Conservation (phyloP, 2,329 filamentous ascomycete species). For the Fusarium lateritium region DNA sequence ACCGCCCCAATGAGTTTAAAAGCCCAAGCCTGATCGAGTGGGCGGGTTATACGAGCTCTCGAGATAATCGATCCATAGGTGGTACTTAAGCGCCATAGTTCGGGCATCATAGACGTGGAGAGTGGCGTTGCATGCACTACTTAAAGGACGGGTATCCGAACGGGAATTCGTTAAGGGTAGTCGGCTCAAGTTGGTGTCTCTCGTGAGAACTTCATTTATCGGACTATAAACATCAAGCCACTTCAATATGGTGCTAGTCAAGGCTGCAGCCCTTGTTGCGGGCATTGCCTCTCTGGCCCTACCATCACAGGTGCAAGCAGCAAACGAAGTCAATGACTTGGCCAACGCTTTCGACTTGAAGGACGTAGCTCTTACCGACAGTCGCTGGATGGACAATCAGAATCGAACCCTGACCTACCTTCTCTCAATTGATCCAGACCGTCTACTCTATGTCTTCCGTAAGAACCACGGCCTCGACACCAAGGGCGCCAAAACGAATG, state of each 20-base stretch:
- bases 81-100: not conserved
- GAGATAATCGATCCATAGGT: not conserved
- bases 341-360: conserved; percentile 26
- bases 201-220: too few species aligned
- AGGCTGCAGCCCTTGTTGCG: conserved; percentile 10
- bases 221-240: not conserved
- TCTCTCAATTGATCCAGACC: conserved; percentile 23
- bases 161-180: too few species aligned
- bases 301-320: not conserved
- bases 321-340: conserved; percentile 13
- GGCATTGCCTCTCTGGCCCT: conserved; percentile 9
- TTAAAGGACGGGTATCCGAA: not conserved
- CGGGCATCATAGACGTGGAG: not conserved
- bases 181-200: not conserved
- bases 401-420: conserved; percentile 36
- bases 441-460: conserved; percentile 35
- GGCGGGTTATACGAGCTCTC: not conserved
- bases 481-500: conserved; percentile 60
- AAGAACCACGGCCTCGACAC: conserved; percentile 51
- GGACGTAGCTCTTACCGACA: conserved; percentile 31
- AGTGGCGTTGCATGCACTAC: not conserved
- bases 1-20: conserved; percentile 24
- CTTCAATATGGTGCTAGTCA: conserved; percentile 23
- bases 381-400: conserved; percentile 42
- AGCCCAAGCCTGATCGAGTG: not conserved